A percentile compares a stretch with the other conserved stretches of the same genome.
Evolutionary conservation across 1,284 basidiomycete species (phyloP).

Genomic region (Cerioporus squamosus): DNA sequence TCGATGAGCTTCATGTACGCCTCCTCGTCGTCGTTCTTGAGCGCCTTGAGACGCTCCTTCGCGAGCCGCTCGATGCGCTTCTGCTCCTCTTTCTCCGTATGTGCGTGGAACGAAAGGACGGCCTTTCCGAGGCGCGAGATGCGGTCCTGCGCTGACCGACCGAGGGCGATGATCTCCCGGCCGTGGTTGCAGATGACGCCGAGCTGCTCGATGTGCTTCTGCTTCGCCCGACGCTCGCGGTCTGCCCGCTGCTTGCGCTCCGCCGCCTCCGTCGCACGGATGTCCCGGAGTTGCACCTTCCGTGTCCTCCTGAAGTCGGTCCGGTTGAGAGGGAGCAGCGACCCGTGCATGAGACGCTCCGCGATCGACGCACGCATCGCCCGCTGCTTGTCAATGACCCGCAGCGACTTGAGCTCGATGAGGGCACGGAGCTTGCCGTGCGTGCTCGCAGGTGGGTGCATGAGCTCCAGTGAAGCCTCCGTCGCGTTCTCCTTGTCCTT

Average conservation of each 20-base stretch:
- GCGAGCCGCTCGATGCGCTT: conserved; percentile 95
- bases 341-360: conserved; percentile 86
- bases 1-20: conserved; percentile 99
- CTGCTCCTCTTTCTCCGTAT: conserved; percentile 98
- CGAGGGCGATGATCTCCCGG: conserved; percentile 69
- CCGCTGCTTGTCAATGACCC: conserved; percentile 90
- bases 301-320: conserved; percentile 89
- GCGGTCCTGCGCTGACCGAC: conserved; percentile 74
- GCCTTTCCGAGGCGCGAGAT: conserved; percentile 85
- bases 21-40: conserved; percentile 99
- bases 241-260: conserved; percentile 94
- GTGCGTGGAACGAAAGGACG: conserved; percentile 84
- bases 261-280: conserved; percentile 87
- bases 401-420: conserved; percentile 95
- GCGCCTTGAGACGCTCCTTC: conserved; percentile 98
- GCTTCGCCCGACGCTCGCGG: conserved; percentile 92
- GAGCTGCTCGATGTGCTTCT: conserved; percentile 96
- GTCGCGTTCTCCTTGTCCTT: conserved; percentile 50
- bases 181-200: conserved; percentile 89
- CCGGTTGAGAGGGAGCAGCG: conserved; percentile 91
- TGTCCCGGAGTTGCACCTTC: conserved; percentile 90
- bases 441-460: conserved; percentile 58
- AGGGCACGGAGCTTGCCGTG: conserved; percentile 88
- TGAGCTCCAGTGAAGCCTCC: conserved; percentile 36
- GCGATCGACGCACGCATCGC: conserved; percentile 86